Evolutionary conservation across 768 basidiomycete species (phyloP).

Genomic region (Rhodotorula kratochvilovae): DNA sequence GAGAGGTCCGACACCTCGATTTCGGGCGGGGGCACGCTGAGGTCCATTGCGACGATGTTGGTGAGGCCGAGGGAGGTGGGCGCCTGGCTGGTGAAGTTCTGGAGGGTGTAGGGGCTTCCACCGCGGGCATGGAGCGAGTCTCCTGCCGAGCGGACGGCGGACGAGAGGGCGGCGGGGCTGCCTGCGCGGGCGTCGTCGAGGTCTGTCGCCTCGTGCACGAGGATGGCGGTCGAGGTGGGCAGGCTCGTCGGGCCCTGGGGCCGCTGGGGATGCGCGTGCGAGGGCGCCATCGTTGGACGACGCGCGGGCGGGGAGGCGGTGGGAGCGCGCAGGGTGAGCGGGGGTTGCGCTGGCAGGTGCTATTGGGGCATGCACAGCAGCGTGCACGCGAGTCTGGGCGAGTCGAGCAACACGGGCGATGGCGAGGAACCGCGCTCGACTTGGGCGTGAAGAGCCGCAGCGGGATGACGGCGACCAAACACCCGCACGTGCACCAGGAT

Average conservation of each 20-base stretch:
- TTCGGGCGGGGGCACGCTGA: slow-evolving; percentile 6
- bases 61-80: slow-evolving; percentile 11
- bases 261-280: not conserved
- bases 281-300: not conserved
- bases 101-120: slow-evolving; percentile 17
- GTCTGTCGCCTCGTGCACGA: not conserved
- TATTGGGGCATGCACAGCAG: not conserved
- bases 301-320: not conserved
- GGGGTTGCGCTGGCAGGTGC: not conserved
- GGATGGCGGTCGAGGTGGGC: not conserved
- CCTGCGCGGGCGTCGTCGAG: not conserved
- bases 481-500: too few species aligned
- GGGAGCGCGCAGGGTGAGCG: not conserved
- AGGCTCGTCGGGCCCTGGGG: not conserved
- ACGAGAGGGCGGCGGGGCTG: slow-evolving; percentile 10
- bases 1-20: slow-evolving; percentile 12
- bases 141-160: slow-evolving; percentile 18
- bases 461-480: not conserved
- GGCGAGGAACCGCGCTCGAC: too few species aligned
- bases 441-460: not conserved
- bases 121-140: slow-evolving; percentile 32
- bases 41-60: slow-evolving; percentile 30
- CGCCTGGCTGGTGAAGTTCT: not conserved
- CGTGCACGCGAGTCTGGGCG: too few species aligned
- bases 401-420: too few species aligned